phyloP scores from a whole-genome alignment of 176 grass and related monocot genomes.

The Avena sativa region DNA sequence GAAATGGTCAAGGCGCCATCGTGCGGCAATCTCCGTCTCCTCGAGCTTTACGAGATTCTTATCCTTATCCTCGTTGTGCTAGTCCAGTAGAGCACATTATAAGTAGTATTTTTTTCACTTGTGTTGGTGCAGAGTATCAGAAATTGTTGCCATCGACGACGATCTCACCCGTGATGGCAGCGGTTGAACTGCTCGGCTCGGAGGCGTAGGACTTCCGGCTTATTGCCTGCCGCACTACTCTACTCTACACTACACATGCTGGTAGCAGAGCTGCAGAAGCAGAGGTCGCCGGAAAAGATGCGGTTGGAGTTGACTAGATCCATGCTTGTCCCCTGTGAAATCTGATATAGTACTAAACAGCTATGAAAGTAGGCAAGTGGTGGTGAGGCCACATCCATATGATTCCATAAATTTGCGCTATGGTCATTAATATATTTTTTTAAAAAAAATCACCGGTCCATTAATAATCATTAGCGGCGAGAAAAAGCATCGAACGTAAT shows the following conservation, averaged over 20 bases:
- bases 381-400: too few relatives aligned
- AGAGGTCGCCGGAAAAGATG: slow-evolving; percentile 11
- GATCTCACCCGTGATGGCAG: background rate
- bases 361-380: too few relatives aligned
- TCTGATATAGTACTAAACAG: too few relatives aligned
- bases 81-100: too few relatives aligned
- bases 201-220: background rate
- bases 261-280: background rate
- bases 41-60: slow-evolving; percentile 12
- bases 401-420: too few relatives aligned
- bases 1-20: background rate
- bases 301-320: background rate
- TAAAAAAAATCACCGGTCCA: too few relatives aligned
- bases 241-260: background rate
- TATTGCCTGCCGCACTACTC: background rate
- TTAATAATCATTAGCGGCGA: too few relatives aligned
- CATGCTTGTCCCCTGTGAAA: too few relatives aligned
- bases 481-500: too few relatives aligned
- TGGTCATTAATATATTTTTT: too few relatives aligned
- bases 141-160: background rate
- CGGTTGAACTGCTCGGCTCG: background rate
- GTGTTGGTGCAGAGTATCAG: background rate
- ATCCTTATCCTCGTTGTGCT: background rate
- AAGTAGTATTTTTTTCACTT: background rate
- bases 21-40: background rate